Evolutionary conservation across 2,329 filamentous ascomycete species (phyloP).

Genomic region (Fusarium sp.): DNA sequence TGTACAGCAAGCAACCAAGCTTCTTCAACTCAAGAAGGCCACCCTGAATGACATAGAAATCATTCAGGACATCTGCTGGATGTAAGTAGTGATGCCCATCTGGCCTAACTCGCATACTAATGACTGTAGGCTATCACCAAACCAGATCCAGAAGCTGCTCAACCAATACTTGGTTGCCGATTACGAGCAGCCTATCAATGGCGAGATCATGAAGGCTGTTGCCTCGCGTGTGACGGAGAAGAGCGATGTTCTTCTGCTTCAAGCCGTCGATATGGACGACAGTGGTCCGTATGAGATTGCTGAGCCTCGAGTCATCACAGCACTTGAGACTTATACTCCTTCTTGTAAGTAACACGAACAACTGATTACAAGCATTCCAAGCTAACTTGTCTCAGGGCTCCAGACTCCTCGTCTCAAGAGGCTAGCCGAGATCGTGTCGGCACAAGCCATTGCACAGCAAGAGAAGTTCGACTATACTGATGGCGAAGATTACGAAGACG

Average conservation of each 20-base stretch:
- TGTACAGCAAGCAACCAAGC: constrained; percentile 90
- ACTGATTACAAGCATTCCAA: too few relatives aligned
- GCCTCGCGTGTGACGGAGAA: constrained; percentile 97
- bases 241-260: constrained; percentile 92
- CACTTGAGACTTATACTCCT: constrained; percentile 96
- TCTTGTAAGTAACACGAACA: constrained; percentile 79
- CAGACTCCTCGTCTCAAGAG: constrained; percentile 96
- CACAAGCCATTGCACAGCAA: constrained; percentile 95
- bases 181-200: constrained; percentile 99
- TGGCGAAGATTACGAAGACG: constrained; percentile 56
- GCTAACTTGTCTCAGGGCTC: constrained; percentile 71
- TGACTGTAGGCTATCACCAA: constrained; percentile 82
- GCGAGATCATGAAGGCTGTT: constrained; percentile 99
- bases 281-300: constrained; percentile 98
- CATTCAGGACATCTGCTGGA: constrained; percentile 99
- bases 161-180: constrained; percentile 99
- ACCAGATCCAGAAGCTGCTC: constrained; percentile 98
- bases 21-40: constrained; percentile 98
- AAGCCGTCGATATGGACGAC: constrained; percentile 98
- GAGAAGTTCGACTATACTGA: constrained; percentile 76
- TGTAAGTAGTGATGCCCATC: constrained; percentile 69
- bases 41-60: constrained; percentile 99
- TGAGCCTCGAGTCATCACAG: constrained; percentile 93
- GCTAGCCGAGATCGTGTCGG: constrained; percentile 96
- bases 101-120: constrained; percentile 11